phyloP scores from a whole-genome alignment of 768 basidiomycete genomes.

The Hericium coralloides region DNA sequence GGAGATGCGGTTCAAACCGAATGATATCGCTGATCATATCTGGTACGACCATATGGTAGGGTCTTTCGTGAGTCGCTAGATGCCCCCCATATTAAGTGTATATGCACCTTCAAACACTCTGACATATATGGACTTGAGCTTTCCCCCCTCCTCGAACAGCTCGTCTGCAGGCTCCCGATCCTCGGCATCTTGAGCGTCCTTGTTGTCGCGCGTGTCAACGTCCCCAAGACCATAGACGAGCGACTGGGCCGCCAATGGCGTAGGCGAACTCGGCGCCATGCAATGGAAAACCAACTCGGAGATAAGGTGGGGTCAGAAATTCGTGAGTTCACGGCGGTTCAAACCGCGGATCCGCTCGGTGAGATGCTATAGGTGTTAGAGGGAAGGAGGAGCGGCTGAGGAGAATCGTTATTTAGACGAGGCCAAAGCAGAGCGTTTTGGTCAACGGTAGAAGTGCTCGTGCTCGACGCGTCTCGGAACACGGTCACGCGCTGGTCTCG shows the following conservation, averaged over 20 bases:
- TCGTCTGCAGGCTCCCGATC: neutral
- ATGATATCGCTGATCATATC: constrained; percentile 52
- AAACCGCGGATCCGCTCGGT: too few relatives aligned
- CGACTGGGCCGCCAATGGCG: neutral
- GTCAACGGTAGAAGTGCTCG: constrained; percentile 8
- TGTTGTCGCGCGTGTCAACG: neutral
- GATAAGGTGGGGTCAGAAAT: too few relatives aligned
- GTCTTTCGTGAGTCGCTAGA: neutral
- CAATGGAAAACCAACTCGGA: neutral
- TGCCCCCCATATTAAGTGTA: neutral
- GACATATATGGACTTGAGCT: constrained; percentile 33
- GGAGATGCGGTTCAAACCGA: constrained; percentile 40
- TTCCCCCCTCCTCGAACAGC: constrained; percentile 1
- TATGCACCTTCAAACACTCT: constrained; percentile 30
- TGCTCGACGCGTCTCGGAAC: neutral
- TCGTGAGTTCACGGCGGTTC: too few relatives aligned
- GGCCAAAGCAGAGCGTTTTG: neutral
- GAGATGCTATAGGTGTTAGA: too few relatives aligned
- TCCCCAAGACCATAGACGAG: constrained; percentile 10
- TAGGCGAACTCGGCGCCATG: neutral
- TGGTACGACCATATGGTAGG: constrained; percentile 12
- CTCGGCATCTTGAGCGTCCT: neutral
- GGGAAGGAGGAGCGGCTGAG: too few relatives aligned
- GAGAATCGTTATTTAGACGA: neutral
- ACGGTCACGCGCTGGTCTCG: neutral